These are phyloP conservation scores for Leccinum insolens DNA, from an alignment of 1,284 basidiomycete species.

Conservation along the genomic window DNA sequence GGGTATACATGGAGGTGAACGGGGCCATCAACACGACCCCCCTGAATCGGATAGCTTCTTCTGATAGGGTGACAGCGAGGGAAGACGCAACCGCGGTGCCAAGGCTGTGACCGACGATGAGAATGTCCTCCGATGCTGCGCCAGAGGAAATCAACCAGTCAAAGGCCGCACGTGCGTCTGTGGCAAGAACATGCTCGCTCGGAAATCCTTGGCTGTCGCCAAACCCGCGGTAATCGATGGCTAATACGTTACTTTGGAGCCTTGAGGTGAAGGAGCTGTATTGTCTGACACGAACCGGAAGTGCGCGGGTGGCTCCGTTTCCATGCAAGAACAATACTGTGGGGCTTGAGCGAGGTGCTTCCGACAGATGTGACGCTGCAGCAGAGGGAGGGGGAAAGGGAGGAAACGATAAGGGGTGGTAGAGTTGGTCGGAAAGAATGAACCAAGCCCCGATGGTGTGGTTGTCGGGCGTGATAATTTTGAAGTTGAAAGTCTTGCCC, in stretches of 20 bases:
- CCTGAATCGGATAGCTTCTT: conserved; percentile 52
- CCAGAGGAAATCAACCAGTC: conserved; percentile 73
- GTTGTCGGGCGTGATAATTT: conserved; percentile 76
- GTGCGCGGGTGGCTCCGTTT: conserved; percentile 81
- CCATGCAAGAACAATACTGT: conserved; percentile 91
- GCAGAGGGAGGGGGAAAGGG: conserved; percentile 31
- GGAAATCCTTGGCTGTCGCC: conserved; percentile 85
- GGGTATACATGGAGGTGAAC: conserved; percentile 66
- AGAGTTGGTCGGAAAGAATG: conserved; percentile 72
- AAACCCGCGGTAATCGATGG: conserved; percentile 92
- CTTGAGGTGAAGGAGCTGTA: conserved; percentile 66
- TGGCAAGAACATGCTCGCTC: conserved; percentile 71
- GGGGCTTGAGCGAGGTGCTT: conserved; percentile 63
- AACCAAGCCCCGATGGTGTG: conserved; percentile 90
- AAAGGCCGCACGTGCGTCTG: conserved; percentile 82
- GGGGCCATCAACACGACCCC: conserved; percentile 79
- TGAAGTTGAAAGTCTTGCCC: conserved; percentile 77
- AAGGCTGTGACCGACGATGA: conserved; percentile 81
- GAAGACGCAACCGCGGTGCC: conserved; percentile 79
- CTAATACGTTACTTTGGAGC: conserved; percentile 76
- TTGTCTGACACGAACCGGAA: conserved; percentile 61
- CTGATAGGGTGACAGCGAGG: conserved; percentile 60
- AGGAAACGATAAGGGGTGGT: conserved; percentile 49
- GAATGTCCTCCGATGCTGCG: conserved; percentile 58
- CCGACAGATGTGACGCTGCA: conserved; percentile 33